Conservation (phyloP, 2,329 filamentous ascomycete genomes). For the Pseudonectria foliicola region DNA sequence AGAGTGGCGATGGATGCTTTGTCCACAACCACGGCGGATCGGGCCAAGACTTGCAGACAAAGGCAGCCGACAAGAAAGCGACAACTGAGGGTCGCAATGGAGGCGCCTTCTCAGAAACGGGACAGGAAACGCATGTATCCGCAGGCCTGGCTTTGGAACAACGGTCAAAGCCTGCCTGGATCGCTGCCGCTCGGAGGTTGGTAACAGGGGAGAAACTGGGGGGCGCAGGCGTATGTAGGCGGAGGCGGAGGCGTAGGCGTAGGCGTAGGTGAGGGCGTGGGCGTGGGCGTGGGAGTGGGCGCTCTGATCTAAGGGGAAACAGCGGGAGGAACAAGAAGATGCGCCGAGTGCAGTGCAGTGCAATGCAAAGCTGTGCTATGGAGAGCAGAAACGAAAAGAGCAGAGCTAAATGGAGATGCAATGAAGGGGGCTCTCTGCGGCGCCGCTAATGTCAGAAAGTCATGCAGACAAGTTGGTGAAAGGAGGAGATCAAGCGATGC, state of each 20-base stretch:
- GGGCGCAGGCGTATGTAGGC: conserved; percentile 14
- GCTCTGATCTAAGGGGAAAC: background rate
- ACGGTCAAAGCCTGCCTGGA: conserved; percentile 14
- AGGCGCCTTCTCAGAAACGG: conserved; percentile 12
- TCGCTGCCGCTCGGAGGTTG: conserved; percentile 6
- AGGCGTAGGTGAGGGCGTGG: too few species aligned
- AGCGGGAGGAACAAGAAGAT: too few species aligned
- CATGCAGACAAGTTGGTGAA: conserved; percentile 11
- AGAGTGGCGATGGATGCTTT: too few species aligned
- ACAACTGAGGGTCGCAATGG: conserved; percentile 6
- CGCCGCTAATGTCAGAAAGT: conserved; percentile 7
- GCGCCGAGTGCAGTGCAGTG: too few species aligned
- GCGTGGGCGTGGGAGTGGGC: too few species aligned
- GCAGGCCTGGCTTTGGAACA: conserved; percentile 9
- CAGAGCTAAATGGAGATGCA: conserved; percentile 1
- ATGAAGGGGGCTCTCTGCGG: conserved; percentile 6
- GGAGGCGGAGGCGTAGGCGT: conserved; percentile 4
- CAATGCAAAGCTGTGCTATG: too few species aligned
- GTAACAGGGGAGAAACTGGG: conserved; percentile 12
- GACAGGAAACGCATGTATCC: conserved; percentile 18
- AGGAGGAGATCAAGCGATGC: conserved; percentile 14
- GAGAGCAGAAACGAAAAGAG: too few species aligned
- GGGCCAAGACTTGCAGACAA: too few species aligned
- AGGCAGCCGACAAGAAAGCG: too few species aligned
- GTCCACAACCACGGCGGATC: too few species aligned